Base-by-base conservation (phyloP, 2,329 filamentous ascomycete species). In the Alternaria ventricosa region DNA sequence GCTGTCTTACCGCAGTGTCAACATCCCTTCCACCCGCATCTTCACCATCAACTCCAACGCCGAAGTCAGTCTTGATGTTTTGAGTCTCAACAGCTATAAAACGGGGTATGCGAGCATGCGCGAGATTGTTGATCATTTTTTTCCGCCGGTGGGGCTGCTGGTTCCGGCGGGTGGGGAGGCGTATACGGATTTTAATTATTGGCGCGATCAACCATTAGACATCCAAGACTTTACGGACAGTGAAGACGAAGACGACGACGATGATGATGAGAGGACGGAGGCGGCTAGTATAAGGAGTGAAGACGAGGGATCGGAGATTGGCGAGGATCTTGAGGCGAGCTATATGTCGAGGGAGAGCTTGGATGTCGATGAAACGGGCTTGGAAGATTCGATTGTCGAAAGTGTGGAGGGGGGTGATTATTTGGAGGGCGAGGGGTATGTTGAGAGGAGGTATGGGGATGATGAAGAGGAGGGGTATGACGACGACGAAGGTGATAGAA, bases 1-100 rank as follows among this genome's bases (percentile, higher is more conserved):
- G 58, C 88, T 99, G 63, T 97, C 93, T 56, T 99, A 99, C 79
- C 91, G 96, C 64, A 96, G 92, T 6, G 96, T 99, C 57, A 96
- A 97, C 77, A 97, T 99, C 44, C 96, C 96, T 0, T 91, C 92
- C 56, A 96, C 91, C 23, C 88, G 96, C 57, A 99, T 99, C 71
- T 99, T 99, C 80, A 97, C 96, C 15, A 99, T 99, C 85, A 99
- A 99, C 80, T 96, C 93, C 57, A 97, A 98, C 76, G 94, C 95
- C 1, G 96, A 99, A 80, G 94, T 99, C 28, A 95, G 92, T 27
- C 84, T 99, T 22, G 95, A 98, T 77, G 84, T 99, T 47, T 84
- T 98, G 46, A 95, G 90, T 66, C 86, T 98, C 58, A 97, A 97
- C 82, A 96, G 94, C 79, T 92, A 98, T 78, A 97, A 96, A 82